Percentiles rank a stretch among this genome's conserved stretches.
Conservation (phyloP, 768 basidiomycete genomes). For the Tylopilus felleus region DNA sequence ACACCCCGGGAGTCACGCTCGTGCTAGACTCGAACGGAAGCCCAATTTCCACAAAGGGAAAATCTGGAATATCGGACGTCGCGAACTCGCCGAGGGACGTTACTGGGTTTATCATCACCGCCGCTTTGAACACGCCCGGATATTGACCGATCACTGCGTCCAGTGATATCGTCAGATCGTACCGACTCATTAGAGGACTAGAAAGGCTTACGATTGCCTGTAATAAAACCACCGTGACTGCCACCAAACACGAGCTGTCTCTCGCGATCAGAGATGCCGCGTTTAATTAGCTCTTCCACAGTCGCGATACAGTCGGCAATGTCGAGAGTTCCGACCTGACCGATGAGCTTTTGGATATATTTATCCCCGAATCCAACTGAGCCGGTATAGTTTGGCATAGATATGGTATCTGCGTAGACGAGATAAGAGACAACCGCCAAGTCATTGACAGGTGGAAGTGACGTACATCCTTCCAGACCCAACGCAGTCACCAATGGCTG, state of each 20-base stretch:
- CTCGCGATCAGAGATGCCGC: slow-evolving; percentile 46
- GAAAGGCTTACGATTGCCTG: slow-evolving; percentile 21
- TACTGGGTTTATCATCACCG: slow-evolving; percentile 40
- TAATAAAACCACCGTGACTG: slow-evolving; percentile 62
- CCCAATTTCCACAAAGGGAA: slow-evolving; percentile 43
- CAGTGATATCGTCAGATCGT: neutral
- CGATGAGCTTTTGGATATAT: slow-evolving; percentile 44
- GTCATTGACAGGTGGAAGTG: neutral
- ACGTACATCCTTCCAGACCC: slow-evolving; percentile 42
- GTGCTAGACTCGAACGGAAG: slow-evolving; percentile 5
- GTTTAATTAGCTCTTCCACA: slow-evolving; percentile 43
- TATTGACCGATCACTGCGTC: slow-evolving; percentile 50
- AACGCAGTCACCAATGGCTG: slow-evolving; percentile 32
- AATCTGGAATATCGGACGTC: slow-evolving; percentile 51
- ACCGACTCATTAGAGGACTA: neutral
- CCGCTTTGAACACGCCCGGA: slow-evolving; percentile 55
- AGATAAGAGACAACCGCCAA: neutral
- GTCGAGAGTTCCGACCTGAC: slow-evolving; percentile 57
- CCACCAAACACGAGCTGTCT: slow-evolving; percentile 56
- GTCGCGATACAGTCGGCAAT: slow-evolving; percentile 57
- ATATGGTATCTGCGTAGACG: slow-evolving; percentile 38
- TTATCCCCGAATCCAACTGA: slow-evolving; percentile 38
- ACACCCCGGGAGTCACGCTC: slow-evolving; percentile 25
- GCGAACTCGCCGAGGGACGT: slow-evolving; percentile 46
- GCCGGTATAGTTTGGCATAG: slow-evolving; percentile 28